A percentile compares a stretch with the other conserved stretches of the same genome.
phyloP scores from a whole-genome alignment of 1,284 basidiomycete species.

The Microbotryomycetes sp. region DNA sequence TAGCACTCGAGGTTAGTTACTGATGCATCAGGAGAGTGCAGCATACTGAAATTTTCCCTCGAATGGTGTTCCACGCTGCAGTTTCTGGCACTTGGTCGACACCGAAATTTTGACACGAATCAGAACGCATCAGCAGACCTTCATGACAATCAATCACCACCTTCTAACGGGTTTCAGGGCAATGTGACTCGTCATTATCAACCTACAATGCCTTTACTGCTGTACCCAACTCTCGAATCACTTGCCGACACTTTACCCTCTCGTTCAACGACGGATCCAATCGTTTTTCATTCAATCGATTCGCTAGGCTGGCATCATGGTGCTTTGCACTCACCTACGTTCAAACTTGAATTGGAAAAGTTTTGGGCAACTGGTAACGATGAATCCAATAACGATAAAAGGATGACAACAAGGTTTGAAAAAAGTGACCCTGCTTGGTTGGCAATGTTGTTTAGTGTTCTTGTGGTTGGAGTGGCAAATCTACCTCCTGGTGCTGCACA shows the following conservation, averaged over 20 bases:
- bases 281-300: conserved; percentile 20
- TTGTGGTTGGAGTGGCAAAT: conserved; percentile 14
- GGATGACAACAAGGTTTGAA: too few species aligned
- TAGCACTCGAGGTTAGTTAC: neutral
- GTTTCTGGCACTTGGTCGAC: neutral
- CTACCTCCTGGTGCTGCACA: conserved; percentile 2
- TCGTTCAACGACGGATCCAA: neutral
- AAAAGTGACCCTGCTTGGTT: conserved; percentile 22
- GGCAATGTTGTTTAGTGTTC: conserved; percentile 25
- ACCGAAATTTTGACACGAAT: neutral
- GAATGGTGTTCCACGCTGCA: neutral
- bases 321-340: conserved; percentile 12
- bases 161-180: too few species aligned
- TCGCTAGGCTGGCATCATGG: conserved; percentile 27
- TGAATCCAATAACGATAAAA: too few species aligned
- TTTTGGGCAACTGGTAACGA: conserved; percentile 13
- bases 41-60: neutral
- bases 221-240: neutral
- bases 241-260: neutral
- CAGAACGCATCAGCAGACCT: too few species aligned
- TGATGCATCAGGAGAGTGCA: too few species aligned
- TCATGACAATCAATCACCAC: too few species aligned
- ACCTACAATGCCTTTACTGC: neutral
- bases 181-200: too few species aligned
- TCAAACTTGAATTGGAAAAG: conserved; percentile 16